Conservation (phyloP, 2,329 filamentous ascomycete species). For the Curvularia sp. region DNA sequence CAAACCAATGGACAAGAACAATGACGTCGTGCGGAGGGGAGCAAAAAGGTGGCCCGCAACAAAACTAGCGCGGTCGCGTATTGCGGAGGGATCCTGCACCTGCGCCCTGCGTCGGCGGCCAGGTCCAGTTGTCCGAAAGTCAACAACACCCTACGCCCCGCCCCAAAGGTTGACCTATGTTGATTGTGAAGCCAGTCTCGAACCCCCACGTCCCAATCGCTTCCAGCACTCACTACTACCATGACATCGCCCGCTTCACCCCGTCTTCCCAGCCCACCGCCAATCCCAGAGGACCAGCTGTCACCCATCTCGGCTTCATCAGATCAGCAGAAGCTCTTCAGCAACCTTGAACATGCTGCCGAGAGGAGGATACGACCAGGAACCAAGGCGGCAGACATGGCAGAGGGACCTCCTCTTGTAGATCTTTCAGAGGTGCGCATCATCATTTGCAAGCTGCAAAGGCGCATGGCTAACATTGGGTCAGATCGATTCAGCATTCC, state of each 20-base stretch:
- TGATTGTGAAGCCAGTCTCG: background rate
- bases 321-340: slow-evolving; percentile 62
- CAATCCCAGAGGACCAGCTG: slow-evolving; percentile 92
- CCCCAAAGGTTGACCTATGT: slow-evolving; percentile 1
- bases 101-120: slow-evolving; percentile 26
- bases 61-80: slow-evolving; percentile 14
- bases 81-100: slow-evolving; percentile 18
- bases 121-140: slow-evolving; percentile 20
- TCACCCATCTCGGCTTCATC: slow-evolving; percentile 72
- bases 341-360: slow-evolving; percentile 73
- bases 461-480: slow-evolving; percentile 27
- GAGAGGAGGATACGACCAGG: slow-evolving; percentile 88
- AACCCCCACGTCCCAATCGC: background rate
- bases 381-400: slow-evolving; percentile 91
- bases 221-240: background rate
- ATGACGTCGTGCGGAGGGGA: slow-evolving; percentile 20
- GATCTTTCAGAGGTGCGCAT: slow-evolving; percentile 79
- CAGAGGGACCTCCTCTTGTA: slow-evolving; percentile 85
- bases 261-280: slow-evolving; percentile 91
- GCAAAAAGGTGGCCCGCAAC: slow-evolving; percentile 9
- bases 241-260: slow-evolving; percentile 67
- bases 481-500: slow-evolving; percentile 95
- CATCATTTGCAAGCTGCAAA: slow-evolving; percentile 1
- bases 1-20: background rate
- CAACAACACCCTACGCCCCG: slow-evolving; percentile 23